These are phyloP conservation scores for Leptodontidium sp. DNA, from an alignment of 2,329 filamentous ascomycete species.

Conservation along the genomic window DNA sequence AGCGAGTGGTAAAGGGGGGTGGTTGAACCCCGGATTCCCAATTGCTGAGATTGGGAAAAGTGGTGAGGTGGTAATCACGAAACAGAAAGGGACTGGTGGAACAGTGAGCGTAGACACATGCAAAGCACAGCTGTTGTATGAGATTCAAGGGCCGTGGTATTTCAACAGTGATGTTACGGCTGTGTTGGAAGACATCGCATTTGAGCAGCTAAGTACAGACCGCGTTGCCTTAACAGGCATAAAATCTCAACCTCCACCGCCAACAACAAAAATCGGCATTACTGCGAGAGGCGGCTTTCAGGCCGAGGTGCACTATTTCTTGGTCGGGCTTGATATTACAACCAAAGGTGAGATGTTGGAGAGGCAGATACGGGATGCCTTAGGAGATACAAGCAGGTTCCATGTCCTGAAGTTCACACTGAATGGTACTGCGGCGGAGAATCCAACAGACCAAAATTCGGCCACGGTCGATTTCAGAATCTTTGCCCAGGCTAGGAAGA, in stretches of 20 bases:
- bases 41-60: constrained; percentile 54
- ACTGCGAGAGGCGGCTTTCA: constrained; percentile 55
- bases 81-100: constrained; percentile 50
- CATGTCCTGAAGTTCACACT: constrained; percentile 48
- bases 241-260: constrained; percentile 47
- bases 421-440: constrained; percentile 50
- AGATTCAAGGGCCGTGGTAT: constrained; percentile 51
- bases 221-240: constrained; percentile 51
- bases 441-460: constrained; percentile 53
- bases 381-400: constrained; percentile 46
- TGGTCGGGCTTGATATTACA: constrained; percentile 54
- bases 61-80: constrained; percentile 54
- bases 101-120: constrained; percentile 42
- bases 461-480: constrained; percentile 58
- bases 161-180: constrained; percentile 49
- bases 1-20: constrained; percentile 30
- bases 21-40: constrained; percentile 54
- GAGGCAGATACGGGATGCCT: constrained; percentile 48
- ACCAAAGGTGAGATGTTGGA: constrained; percentile 55
- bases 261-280: constrained; percentile 53
- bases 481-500: constrained; percentile 55
- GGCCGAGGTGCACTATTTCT: constrained; percentile 55
- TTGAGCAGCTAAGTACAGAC: constrained; percentile 55
- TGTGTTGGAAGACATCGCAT: constrained; percentile 49
- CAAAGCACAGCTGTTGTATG: constrained; percentile 51